phyloP scores from a whole-genome alignment of 768 basidiomycete species.

The Suillus subluteus region DNA sequence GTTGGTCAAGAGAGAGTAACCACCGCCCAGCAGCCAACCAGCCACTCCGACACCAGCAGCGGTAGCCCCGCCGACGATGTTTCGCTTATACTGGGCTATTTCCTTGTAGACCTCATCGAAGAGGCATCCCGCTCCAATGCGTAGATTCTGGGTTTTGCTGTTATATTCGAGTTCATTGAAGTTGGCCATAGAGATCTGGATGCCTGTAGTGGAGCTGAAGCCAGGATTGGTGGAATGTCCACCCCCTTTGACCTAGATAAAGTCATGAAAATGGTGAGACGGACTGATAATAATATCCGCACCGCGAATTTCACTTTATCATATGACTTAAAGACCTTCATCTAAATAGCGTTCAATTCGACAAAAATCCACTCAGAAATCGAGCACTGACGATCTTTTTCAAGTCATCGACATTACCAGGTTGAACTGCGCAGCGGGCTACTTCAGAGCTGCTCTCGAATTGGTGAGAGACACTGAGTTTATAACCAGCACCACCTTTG shows the following conservation, averaged over 20 bases:
- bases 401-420: neutral
- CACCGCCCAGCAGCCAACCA: slow-evolving; percentile 39
- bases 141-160: slow-evolving; percentile 17
- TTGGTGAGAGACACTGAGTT: neutral
- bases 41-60: slow-evolving; percentile 32
- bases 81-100: slow-evolving; percentile 16
- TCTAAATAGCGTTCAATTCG: neutral
- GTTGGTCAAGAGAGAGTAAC: slow-evolving; percentile 38
- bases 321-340: neutral
- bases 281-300: neutral
- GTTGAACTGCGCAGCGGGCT: slow-evolving; percentile 1
- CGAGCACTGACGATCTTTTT: neutral
- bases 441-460: slow-evolving; percentile 3
- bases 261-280: neutral
- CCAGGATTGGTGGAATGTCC: slow-evolving; percentile 33
- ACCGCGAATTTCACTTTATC: slow-evolving; percentile 2
- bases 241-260: slow-evolving; percentile 35
- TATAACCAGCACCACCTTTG: neutral
- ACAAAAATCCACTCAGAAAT: neutral
- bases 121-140: slow-evolving; percentile 32
- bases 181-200: slow-evolving; percentile 32
- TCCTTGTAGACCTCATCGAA: slow-evolving; percentile 33
- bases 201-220: slow-evolving; percentile 37
- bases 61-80: slow-evolving; percentile 29
- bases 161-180: slow-evolving; percentile 28